Evolutionary conservation across 2,329 filamentous ascomycete genomes (phyloP), one percentile per base, ranked within the genome.

Genomic region (Helotiales sp.): DNA sequence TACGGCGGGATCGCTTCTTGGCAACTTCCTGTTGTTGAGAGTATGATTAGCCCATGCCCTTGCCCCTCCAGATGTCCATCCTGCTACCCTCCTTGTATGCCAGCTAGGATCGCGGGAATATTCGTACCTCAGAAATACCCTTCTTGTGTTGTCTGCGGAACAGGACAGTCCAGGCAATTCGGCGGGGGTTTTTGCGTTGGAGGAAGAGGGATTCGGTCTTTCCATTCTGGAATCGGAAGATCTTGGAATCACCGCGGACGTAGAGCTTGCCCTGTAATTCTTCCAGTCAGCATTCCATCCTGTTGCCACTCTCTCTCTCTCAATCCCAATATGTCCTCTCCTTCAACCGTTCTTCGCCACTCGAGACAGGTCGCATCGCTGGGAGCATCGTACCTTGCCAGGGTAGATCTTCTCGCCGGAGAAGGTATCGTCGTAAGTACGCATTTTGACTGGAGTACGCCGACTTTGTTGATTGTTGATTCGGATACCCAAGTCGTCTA

Each of bases 191-290:
- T 93, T 99, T 99, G 89, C 96, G 95, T 90, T 99, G 96, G 78
- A 98, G 93, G 91, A 99, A 99, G 77, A 99, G 93, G 77, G 93
- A 97, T 87, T 99, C 96, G 85, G 93, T 95, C 88, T 99, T 99
- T 88, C 96, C 93, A 86, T 97, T 97, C 86, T 97, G 93, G 92
- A 99, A 99, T 82, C 96, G 94, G 92, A 99, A 99, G 89, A 98
- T 90, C 89, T 98, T 99, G 93, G 92, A 97, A 89, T 99, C 96
- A 82, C 95, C 94, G 85, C 96, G 93, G 89, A 99, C 87, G 88
- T 95, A 99, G 87, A 99, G 92, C 89, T 98, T 98, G 88, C 96
- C 96, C 96, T 98, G 82, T 74, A 73, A 63, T 69, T 66, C 32
- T 69, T 68, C 65, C 64, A 55, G 66, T 78, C 74, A 78, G 76